These are phyloP conservation scores for Dorcoceras hygrometricum DNA, from an alignment of 257 asterid species.

Conservation along the genomic window DNA sequence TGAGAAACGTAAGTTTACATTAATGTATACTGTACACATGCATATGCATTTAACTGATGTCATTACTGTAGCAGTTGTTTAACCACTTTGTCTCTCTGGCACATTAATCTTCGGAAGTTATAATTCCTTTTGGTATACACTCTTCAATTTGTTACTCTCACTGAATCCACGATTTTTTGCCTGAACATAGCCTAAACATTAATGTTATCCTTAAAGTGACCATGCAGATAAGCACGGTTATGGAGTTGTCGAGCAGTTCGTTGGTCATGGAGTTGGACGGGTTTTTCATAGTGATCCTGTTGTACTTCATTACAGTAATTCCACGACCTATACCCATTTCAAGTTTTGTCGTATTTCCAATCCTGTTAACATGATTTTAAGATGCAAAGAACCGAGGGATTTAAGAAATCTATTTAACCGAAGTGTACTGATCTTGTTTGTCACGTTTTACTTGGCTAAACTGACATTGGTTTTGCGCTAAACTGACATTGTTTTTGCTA, in stretches of 20 bases:
- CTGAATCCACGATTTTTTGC: conserved; percentile 12
- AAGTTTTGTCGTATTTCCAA: neutral
- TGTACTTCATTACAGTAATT: conserved; percentile 78
- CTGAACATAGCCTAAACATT: conserved; percentile 23
- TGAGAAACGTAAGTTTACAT: neutral
- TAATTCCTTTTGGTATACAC: neutral
- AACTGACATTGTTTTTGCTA: conserved; percentile 21
- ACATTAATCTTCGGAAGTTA: conserved; percentile 5
- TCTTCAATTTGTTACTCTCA: conserved; percentile 8
- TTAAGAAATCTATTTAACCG: neutral
- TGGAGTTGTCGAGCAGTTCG: conserved; percentile 90
- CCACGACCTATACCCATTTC: conserved; percentile 21
- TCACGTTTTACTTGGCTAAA: neutral
- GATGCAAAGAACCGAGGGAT: neutral
- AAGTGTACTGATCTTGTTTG: neutral
- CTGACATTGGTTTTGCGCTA: conserved; percentile 1
- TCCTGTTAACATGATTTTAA: neutral
- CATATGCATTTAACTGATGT: conserved; percentile 12
- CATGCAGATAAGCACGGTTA: conserved; percentile 77
- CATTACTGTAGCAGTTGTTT: conserved; percentile 7
- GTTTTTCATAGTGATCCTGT: conserved; percentile 90
- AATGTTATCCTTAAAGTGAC: conserved; percentile 50
- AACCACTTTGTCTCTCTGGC: conserved; percentile 11
- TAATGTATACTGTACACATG: neutral
- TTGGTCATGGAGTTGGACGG: conserved; percentile 97